Evolutionary conservation across 2,329 filamentous ascomycete genomes (phyloP).

Genomic region (Alternaria sp.): DNA sequence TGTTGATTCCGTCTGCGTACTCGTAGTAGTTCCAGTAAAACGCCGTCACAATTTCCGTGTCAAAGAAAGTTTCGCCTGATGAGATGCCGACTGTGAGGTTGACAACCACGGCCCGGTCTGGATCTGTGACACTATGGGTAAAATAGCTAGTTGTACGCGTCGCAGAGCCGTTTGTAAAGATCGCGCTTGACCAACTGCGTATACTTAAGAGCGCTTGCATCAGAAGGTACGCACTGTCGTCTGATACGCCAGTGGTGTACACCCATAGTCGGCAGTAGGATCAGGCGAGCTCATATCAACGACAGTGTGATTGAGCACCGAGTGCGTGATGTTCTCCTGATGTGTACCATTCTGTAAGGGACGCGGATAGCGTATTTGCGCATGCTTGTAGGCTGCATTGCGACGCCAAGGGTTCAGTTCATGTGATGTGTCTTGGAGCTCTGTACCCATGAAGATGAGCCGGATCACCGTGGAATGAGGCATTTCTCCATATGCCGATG

Average conservation of each 20-base stretch:
- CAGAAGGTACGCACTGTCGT: slow-evolving; percentile 17
- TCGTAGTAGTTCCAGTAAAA: slow-evolving; percentile 31
- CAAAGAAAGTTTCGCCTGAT: slow-evolving; percentile 28
- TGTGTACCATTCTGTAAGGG: slow-evolving; percentile 25
- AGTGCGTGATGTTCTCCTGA: slow-evolving; percentile 24
- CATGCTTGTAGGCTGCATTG: slow-evolving; percentile 26
- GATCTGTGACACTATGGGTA: slow-evolving; percentile 25
- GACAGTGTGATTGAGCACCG: slow-evolving; percentile 20
- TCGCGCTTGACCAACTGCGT: slow-evolving; percentile 24
- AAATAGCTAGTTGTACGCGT: slow-evolving; percentile 26
- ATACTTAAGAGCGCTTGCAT: slow-evolving; percentile 25
- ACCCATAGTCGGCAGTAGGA: slow-evolving; percentile 20
- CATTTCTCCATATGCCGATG: slow-evolving; percentile 27
- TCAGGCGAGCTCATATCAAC: slow-evolving; percentile 23
- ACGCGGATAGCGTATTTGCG: slow-evolving; percentile 21
- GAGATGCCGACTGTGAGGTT: slow-evolving; percentile 29
- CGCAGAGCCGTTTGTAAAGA: slow-evolving; percentile 28
- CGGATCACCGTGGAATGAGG: slow-evolving; percentile 25
- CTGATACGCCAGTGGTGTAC: slow-evolving; percentile 13
- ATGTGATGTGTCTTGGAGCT: slow-evolving; percentile 17
- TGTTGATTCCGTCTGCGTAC: slow-evolving; percentile 22
- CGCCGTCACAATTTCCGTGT: slow-evolving; percentile 24
- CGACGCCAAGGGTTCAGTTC: slow-evolving; percentile 21
- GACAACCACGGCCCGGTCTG: slow-evolving; percentile 25
- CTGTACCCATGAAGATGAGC: slow-evolving; percentile 27